Evolutionary conservation across 202 grass and related monocot species (phyloP), one percentile per base, ranked within the genome.

Genomic region (Musa balbisiana): DNA sequence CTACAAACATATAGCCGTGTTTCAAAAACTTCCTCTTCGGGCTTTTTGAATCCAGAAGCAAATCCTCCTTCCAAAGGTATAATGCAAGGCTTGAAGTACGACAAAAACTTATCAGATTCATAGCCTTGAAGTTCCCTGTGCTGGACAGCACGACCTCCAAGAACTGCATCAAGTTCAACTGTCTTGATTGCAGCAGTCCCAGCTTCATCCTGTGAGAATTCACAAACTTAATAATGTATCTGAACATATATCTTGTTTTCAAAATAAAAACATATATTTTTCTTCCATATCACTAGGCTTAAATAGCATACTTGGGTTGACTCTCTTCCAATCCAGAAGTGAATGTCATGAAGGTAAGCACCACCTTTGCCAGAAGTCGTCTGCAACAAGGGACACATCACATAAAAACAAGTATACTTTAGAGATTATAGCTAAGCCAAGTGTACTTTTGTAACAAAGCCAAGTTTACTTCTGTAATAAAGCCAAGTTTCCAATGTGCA

Each of bases 51-150:
- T 80, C 95, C 95, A 70, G 91, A 92, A 16, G 91, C 89, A 78
- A 98, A 88, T 68, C 91, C 95, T 62, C 95, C 95, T 72, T 94
- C 83, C 80, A 92, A 58, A 74, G 95, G 95, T 89, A 98, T 92
- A 71, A 98, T 98, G 75, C 95, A 98, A 23, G 95, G 95, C 59
- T 94, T 98, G 69, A 98, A 98, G 76, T 92, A 98, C 25, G 95
- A 98, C 8, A 98, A 49, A 70, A 98, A 98, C 71, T 94, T 98
- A 76, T 94, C 91, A 43, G 91, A 94, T 69, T 98, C 95, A 66
- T 91, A 84, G 51, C 95, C 85, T 78, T 98, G 95, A 63, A 89
- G 81, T 80, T 98, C 95, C 64, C 95, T 87, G 77, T 98, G 87
- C 83, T 98, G 95, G 63, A 98, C 87, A 22, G 95, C 91, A 73